A percentile compares a stretch with the other conserved stretches of the same genome.
These are phyloP conservation scores for Stevia rebaudiana DNA, from an alignment of 140 eudicot genomes.

Conservation along the genomic window DNA sequence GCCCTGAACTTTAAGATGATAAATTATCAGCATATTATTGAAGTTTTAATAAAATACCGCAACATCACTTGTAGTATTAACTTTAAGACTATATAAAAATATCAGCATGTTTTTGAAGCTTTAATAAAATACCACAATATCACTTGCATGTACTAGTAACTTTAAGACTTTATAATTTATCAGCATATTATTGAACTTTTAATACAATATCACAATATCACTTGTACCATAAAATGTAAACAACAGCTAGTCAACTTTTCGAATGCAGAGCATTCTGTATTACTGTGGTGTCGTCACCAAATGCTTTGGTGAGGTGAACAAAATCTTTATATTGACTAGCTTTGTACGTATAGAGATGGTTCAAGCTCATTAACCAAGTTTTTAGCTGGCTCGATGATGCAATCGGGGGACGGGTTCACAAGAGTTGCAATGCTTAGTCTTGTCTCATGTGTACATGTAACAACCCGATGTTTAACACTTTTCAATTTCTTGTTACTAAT, in stretches of 20 bases:
- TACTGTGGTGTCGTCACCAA: slow-evolving; percentile 30
- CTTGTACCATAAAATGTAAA: background rate
- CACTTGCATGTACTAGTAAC: too few species aligned
- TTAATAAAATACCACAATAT: too few species aligned
- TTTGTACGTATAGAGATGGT: slow-evolving; percentile 28
- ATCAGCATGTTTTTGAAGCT: too few species aligned
- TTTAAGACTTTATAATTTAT: too few species aligned
- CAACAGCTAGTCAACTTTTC: background rate
- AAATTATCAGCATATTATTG: background rate
- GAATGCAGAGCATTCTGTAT: slow-evolving; percentile 22
- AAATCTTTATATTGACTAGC: slow-evolving; percentile 28
- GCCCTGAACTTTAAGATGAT: too few species aligned
- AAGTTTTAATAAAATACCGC: background rate
- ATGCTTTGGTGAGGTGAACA: slow-evolving; percentile 26
- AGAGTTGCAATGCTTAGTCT: slow-evolving; percentile 34
- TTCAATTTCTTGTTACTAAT: slow-evolving; percentile 38
- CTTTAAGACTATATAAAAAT: too few species aligned
- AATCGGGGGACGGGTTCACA: slow-evolving; percentile 36
- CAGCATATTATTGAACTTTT: background rate
- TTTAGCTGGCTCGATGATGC: slow-evolving; percentile 38
- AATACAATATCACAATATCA: background rate
- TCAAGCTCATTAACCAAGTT: slow-evolving; percentile 27
- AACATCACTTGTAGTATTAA: background rate
- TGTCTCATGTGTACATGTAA: slow-evolving; percentile 20
- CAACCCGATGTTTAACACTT: slow-evolving; percentile 37